These are phyloP conservation scores for Mucor plumbeus DNA, from an alignment of 371 early-diverging fungal genomes.

Conservation along the genomic window DNA sequence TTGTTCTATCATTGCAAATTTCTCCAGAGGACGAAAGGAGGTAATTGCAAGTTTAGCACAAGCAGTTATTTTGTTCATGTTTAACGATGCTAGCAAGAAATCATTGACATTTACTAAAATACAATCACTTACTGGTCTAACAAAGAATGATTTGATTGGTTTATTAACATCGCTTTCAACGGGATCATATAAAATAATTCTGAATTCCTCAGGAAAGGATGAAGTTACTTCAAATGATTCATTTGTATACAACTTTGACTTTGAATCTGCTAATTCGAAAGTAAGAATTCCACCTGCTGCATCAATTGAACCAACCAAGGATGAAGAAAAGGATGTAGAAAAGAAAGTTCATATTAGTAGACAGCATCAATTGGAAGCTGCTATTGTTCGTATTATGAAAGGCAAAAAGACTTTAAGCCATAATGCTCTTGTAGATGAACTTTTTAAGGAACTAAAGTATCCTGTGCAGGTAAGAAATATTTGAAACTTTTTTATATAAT, in stretches of 20 bases:
- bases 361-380: constrained; percentile 90
- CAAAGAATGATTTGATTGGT: background rate
- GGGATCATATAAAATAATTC: background rate
- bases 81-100: constrained; percentile 61
- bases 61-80: constrained; percentile 74
- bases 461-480: constrained; percentile 66
- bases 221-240: background rate
- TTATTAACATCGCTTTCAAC: constrained; percentile 12
- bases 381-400: constrained; percentile 96
- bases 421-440: constrained; percentile 68
- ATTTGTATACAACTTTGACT: constrained; percentile 72
- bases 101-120: constrained; percentile 71
- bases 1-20: constrained; percentile 72
- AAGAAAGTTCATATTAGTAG: constrained; percentile 81
- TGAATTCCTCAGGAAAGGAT: background rate
- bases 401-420: constrained; percentile 75
- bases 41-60: constrained; percentile 77
- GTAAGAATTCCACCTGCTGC: constrained; percentile 71
- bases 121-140: constrained; percentile 60
- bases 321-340: constrained; percentile 75
- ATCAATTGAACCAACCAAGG: constrained; percentile 33
- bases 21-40: constrained; percentile 66
- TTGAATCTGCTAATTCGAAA: constrained; percentile 65
- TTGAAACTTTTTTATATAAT: no score
- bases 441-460: constrained; percentile 80